Evolutionary conservation across 148 eudicot genomes (phyloP).

Genomic region (Rhododendron ferrugineum): DNA sequence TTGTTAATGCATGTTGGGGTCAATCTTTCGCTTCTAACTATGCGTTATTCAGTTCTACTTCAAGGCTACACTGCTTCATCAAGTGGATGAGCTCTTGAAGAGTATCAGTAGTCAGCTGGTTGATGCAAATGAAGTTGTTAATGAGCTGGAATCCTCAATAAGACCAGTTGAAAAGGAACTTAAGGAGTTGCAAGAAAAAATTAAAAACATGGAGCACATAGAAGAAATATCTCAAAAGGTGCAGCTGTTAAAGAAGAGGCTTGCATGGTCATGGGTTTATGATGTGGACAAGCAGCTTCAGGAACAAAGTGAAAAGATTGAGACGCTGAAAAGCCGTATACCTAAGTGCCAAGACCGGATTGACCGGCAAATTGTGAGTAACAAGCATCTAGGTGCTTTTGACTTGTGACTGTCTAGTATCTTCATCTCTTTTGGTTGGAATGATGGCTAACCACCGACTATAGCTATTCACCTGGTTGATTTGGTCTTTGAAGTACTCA

Average conservation of each 20-base stretch:
- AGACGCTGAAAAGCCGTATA: constrained; percentile 45
- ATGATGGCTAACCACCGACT: neutral
- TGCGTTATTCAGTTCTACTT: constrained; percentile 63
- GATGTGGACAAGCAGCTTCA: constrained; percentile 52
- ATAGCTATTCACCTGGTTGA: neutral
- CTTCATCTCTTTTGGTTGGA: neutral
- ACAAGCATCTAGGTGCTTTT: neutral
- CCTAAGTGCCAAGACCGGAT: constrained; percentile 59
- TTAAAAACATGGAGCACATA: constrained; percentile 73
- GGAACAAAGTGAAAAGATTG: constrained; percentile 41
- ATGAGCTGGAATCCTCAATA: constrained; percentile 68
- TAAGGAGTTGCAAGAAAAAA: constrained; percentile 69
- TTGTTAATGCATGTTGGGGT: neutral
- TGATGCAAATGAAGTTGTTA: constrained; percentile 52
- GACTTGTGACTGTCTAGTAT: neutral
- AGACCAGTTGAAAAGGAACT: constrained; percentile 70
- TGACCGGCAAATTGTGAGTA: constrained; percentile 51
- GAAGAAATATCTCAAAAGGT: constrained; percentile 71
- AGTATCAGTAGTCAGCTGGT: constrained; percentile 50
- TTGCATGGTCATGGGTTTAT: constrained; percentile 95
- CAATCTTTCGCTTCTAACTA: constrained; percentile 1
- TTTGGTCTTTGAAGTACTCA: neutral
- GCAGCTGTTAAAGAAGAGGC: constrained; percentile 62
- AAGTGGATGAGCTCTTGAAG: constrained; percentile 74
- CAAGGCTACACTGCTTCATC: constrained; percentile 97